Conservation (phyloP, 2,329 filamentous ascomycete species). For the Xylaria sp. region DNA sequence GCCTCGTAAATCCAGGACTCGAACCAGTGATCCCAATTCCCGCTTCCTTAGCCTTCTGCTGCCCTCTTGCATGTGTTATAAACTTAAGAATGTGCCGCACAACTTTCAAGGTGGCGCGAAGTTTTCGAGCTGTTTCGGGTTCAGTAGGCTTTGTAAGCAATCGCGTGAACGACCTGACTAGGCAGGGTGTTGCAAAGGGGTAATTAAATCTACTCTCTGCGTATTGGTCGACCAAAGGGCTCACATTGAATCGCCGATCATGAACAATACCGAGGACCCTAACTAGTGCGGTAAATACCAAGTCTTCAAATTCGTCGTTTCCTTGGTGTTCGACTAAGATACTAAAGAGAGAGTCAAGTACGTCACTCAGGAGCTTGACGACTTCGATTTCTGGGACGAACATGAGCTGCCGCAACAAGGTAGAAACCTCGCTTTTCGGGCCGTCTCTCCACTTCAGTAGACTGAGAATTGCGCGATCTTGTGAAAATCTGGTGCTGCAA, state of each 20-base stretch:
- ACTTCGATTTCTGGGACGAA: slow-evolving; percentile 98
- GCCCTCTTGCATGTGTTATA: slow-evolving; percentile 86
- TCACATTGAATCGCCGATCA: slow-evolving; percentile 91
- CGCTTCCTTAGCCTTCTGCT: slow-evolving; percentile 89
- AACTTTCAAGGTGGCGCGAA: slow-evolving; percentile 94
- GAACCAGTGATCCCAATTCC: slow-evolving; percentile 84
- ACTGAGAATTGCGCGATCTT: slow-evolving; percentile 86
- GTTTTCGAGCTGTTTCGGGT: slow-evolving; percentile 81
- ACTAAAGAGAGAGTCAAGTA: slow-evolving; percentile 90
- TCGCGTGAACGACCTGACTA: slow-evolving; percentile 87
- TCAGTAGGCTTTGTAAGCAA: slow-evolving; percentile 86
- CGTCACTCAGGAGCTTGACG: slow-evolving; percentile 89
- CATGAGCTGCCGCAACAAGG: slow-evolving; percentile 82
- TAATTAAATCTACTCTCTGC: slow-evolving; percentile 91
- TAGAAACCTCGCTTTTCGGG: slow-evolving; percentile 75
- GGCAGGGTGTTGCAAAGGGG: slow-evolving; percentile 87
- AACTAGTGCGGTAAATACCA: slow-evolving; percentile 90
- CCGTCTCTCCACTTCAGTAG: slow-evolving; percentile 88
- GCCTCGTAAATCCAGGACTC: slow-evolving; percentile 79
- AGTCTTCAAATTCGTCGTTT: slow-evolving; percentile 90
- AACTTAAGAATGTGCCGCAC: slow-evolving; percentile 93
- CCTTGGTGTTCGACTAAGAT: slow-evolving; percentile 92
- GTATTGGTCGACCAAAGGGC: slow-evolving; percentile 91
- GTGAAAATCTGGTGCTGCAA: slow-evolving; percentile 94
- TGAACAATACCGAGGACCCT: slow-evolving; percentile 93